Base-by-base conservation (phyloP, 2,329 filamentous ascomycete genomes). In the Trichoderma sp. region DNA sequence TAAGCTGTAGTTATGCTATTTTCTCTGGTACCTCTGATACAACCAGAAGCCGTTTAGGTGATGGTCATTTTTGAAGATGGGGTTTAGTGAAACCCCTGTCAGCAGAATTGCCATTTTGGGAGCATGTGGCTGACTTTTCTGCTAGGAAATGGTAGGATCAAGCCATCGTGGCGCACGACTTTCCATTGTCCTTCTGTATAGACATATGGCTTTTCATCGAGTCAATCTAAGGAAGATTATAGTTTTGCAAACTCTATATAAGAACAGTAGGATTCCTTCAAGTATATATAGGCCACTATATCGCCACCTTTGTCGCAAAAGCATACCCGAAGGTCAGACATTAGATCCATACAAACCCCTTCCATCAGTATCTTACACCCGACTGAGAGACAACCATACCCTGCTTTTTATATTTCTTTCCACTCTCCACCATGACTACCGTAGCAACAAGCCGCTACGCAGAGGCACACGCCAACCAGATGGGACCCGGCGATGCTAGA, bases 401-500 rank as follows among this genome's bases (percentile, higher is more conserved):
- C n/a, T 37, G 3, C 2, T 13, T 35, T n/a, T 40, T 11, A 27
- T 33, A 21, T 14, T 14, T 19, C 5, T 35, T n/a, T 37, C 10
- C 4, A 35, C 21, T 35, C 14, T 13, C 2, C 1, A 24, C 5
- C 21, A 66, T 66, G 49, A 57, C 52, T 13, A 57, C 63, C 7
- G 16, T 58, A 11, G 53, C 53, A 58, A 31, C 53, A 3, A 66
- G 53, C 14, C 63, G 63, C 19, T 74, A 73, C 65, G 68, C 71
- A 14, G 68, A 61, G 37, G 68, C 69, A 33, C 70, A 89, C 87
- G 68, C 66, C 19, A 72, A 73, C 6, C 65, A 72, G 5, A 68
- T 70, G 4, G 81, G 81, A 0, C 76, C 80, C 2, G 80, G 80
- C 2, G 82, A 83, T 70, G 73, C 75, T 31, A 77, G 81, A 2